A percentile compares a stretch with the other conserved stretches of the same genome.
Conservation (phyloP, 345 rosid genomes). For the Moricandia moricandioides region DNA sequence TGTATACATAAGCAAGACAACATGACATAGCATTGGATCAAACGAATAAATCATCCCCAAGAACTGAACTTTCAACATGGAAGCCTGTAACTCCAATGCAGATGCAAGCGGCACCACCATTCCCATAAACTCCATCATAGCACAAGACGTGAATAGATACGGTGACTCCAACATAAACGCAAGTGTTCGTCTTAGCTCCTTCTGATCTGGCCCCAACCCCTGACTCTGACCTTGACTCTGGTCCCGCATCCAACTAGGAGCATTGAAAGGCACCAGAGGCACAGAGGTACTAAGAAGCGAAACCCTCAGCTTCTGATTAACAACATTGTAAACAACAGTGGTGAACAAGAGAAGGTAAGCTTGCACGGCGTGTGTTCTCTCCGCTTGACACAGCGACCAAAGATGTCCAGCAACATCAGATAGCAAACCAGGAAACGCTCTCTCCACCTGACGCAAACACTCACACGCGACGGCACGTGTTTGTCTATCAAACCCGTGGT, state of each 20-base stretch:
- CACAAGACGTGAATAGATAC: constrained; percentile 74
- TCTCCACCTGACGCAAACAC: constrained; percentile 86
- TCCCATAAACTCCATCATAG: constrained; percentile 76
- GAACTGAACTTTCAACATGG: constrained; percentile 92
- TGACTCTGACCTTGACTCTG: constrained; percentile 16
- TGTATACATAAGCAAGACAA: constrained; percentile 61
- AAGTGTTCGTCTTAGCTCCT: constrained; percentile 86
- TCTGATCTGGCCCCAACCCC: constrained; percentile 60
- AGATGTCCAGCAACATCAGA: constrained; percentile 73
- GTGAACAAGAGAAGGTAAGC: constrained; percentile 73
- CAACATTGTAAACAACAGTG: constrained; percentile 54
- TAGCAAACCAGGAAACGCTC: constrained; percentile 67
- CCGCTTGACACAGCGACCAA: constrained; percentile 87
- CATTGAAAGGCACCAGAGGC: constrained; percentile 79
- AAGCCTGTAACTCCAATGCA: constrained; percentile 79
- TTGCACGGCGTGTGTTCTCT: constrained; percentile 89
- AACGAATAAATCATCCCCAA: constrained; percentile 80
- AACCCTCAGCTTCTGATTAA: constrained; percentile 49
- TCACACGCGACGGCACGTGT: constrained; percentile 80
- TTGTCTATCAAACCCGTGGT: constrained; percentile 81
- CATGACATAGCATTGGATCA: constrained; percentile 76
- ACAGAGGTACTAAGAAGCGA: constrained; percentile 70
- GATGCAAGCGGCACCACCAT: constrained; percentile 75
- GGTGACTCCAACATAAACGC: constrained; percentile 86
- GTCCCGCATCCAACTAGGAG: constrained; percentile 34